Base-by-base conservation (phyloP, 345 rosid genomes). In the Eucalyptus marginata region DNA sequence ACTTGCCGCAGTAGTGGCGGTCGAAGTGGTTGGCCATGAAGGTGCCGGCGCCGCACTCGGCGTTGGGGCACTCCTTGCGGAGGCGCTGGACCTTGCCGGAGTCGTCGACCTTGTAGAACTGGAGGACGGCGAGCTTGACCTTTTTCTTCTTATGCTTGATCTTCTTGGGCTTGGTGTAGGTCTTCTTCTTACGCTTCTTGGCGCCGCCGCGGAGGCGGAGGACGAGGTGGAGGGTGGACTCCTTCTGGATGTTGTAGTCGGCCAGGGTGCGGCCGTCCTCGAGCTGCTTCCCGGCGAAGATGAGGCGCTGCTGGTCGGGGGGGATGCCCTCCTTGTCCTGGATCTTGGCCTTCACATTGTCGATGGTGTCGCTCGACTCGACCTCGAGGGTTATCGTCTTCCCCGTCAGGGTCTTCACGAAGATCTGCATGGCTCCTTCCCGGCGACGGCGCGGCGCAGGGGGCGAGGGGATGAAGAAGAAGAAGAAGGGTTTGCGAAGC, bases 121-220 rank as follows among this genome's bases (percentile, higher is more conserved):
- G 96, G 89, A 94, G 88, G 13, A 94, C 93, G 31, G 96, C 93
- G 24, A 95, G 96, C 93, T 95, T 95, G 88, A 95, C 96, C 91
- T 95, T 95, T 95, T 93, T 95, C 76, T 95, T 91, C 94, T 92
- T 94, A 88, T 94, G 96, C 91, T 95, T 94, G 87, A 95, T 91
- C 94, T 95, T 95, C 94, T 95, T 95, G 3, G 96, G 96, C 90
- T 95, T 95, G 86, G 96, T 95, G 94, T 94, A 95, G 56, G 94
- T 94, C 95, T 95, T 95, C 96, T 95, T 95, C 96, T 95, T 95
- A 5, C 96, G 88, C 94, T 95, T 95, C 93, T 95, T 95, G 31
- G 96, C 96, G 22, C 96, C 96, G 22, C 96, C 96, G 15, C 96
- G 92, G 49, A 95, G 92, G 27, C 96, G 94, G n/a, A 95, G 96